These are phyloP conservation scores for Annona cherimola DNA, from an alignment of 164 flowering plant species.

Conservation along the genomic window DNA sequence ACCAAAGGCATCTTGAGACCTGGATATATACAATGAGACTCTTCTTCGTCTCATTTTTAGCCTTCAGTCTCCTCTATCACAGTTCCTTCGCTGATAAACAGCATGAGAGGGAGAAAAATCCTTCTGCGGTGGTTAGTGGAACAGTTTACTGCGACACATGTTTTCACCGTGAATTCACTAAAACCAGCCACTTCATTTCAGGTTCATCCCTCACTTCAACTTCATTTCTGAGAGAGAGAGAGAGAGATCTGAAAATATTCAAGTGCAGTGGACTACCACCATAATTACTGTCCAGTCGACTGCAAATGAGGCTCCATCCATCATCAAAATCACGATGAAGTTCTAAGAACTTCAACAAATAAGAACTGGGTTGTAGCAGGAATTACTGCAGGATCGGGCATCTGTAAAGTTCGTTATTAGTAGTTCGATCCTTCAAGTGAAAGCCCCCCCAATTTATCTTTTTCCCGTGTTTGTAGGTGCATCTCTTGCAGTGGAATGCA, in stretches of 20 bases:
- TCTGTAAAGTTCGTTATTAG: not conserved
- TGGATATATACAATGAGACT: not conserved
- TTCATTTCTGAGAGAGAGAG: too few species aligned
- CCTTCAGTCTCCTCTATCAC: constrained; percentile 24
- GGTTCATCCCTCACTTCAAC: too few species aligned
- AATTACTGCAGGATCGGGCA: not conserved
- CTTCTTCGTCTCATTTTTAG: constrained; percentile 1
- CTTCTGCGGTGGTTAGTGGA: constrained; percentile 60
- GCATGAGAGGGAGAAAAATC: constrained; percentile 28
- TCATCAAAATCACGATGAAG: too few species aligned
- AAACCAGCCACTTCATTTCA: constrained; percentile 61
- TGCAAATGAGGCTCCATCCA: not conserved
- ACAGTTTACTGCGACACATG: constrained; percentile 81
- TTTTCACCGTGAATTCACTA: constrained; percentile 43
- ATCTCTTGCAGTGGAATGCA: constrained; percentile 50
- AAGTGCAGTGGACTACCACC: too few species aligned
- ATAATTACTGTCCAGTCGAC: too few species aligned
- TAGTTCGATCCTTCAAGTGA: not conserved
- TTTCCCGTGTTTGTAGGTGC: constrained; percentile 36
- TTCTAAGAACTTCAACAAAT: not conserved
- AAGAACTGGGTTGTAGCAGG: not conserved
- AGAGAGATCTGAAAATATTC: too few species aligned
- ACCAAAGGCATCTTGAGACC: not conserved
- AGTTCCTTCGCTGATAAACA: constrained; percentile 18
- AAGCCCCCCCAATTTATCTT: not conserved